Evolutionary conservation across 2,329 filamentous ascomycete genomes (phyloP).

Genomic region (Didymella sp.): DNA sequence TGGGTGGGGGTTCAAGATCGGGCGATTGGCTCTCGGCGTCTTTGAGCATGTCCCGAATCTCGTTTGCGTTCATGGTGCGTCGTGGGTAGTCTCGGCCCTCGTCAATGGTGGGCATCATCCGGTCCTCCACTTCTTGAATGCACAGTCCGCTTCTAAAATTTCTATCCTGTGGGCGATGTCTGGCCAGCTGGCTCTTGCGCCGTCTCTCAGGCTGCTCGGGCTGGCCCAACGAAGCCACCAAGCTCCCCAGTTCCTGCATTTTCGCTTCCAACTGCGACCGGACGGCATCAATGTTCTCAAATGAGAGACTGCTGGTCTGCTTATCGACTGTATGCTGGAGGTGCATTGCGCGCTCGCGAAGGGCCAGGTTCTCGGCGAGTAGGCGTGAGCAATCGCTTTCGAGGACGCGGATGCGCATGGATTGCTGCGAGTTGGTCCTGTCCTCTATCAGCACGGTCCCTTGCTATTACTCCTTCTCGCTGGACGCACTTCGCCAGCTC

Average conservation of each 20-base stretch:
- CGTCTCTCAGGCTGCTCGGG: slow-evolving; percentile 34
- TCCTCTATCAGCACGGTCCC: slow-evolving; percentile 14
- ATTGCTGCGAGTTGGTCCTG: slow-evolving; percentile 77
- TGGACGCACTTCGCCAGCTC: slow-evolving; percentile 69
- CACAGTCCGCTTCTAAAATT: slow-evolving; percentile 60
- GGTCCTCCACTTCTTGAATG: slow-evolving; percentile 56
- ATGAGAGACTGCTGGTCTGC: slow-evolving; percentile 64
- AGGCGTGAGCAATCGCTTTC: slow-evolving; percentile 78
- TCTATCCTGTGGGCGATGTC: slow-evolving; percentile 60
- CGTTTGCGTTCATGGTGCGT: slow-evolving; percentile 69
- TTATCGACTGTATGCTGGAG: slow-evolving; percentile 72
- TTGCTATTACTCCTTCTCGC: not conserved
- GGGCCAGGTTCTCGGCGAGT: slow-evolving; percentile 78
- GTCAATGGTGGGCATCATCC: slow-evolving; percentile 69
- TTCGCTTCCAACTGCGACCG: slow-evolving; percentile 75
- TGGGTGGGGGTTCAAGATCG: slow-evolving; percentile 68
- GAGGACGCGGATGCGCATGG: slow-evolving; percentile 75
- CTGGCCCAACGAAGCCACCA: slow-evolving; percentile 70
- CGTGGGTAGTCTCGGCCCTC: slow-evolving; percentile 74
- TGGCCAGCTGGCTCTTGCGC: slow-evolving; percentile 59
- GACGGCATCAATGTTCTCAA: slow-evolving; percentile 72
- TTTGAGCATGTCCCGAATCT: slow-evolving; percentile 63
- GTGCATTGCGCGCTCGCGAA: slow-evolving; percentile 73
- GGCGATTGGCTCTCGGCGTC: slow-evolving; percentile 67
- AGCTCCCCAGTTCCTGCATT: slow-evolving; percentile 70